Evolutionary conservation across 1,284 basidiomycete species (phyloP).

Genomic region (Tylopilus orsonianus): DNA sequence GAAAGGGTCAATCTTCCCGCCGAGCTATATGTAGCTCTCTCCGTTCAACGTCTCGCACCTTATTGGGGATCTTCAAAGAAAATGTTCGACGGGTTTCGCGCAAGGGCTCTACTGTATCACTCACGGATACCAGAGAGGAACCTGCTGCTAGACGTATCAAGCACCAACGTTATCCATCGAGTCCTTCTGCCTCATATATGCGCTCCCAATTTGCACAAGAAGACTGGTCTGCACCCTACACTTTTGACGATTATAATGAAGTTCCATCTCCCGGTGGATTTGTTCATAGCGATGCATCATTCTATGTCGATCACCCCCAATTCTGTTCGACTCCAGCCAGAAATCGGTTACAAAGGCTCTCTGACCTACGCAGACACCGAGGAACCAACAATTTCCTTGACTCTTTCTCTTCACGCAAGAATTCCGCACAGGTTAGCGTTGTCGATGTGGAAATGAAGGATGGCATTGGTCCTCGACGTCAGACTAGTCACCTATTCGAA

Average conservation of each 20-base stretch:
- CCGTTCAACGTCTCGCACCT: conserved; percentile 24
- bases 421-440: neutral
- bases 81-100: conserved; percentile 14
- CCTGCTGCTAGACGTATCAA: conserved; percentile 9
- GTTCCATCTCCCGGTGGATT: conserved; percentile 5
- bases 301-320: conserved; percentile 22
- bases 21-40: conserved; percentile 14
- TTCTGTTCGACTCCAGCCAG: conserved; percentile 26
- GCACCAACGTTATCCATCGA: conserved; percentile 22
- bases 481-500: conserved; percentile 20
- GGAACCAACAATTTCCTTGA: neutral
- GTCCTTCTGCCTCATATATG: conserved; percentile 32
- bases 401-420: neutral
- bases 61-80: conserved; percentile 24
- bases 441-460: conserved; percentile 24
- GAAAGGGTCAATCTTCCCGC: conserved; percentile 5
- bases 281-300: conserved; percentile 12
- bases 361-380: neutral
- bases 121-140: conserved; percentile 7
- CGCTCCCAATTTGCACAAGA: conserved; percentile 15
- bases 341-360: conserved; percentile 4
- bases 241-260: neutral
- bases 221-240: conserved; percentile 13
- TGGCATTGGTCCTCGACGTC: conserved; percentile 6
- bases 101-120: conserved; percentile 23